Base-by-base conservation (phyloP, 208 protist species). In the Blechomonas ayalai region DNA sequence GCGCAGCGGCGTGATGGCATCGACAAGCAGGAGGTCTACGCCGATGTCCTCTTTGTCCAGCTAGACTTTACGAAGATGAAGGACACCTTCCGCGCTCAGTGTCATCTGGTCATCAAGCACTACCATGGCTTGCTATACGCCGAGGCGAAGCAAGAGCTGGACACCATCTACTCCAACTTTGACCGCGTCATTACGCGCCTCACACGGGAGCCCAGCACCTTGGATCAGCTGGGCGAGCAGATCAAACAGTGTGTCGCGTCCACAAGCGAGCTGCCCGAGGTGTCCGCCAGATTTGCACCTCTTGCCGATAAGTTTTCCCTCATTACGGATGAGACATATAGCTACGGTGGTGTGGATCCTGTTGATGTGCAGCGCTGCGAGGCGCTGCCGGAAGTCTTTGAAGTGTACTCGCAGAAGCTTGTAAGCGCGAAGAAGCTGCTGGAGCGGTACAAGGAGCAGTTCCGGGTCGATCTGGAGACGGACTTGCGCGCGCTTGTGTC, bases 41-140 rank as follows among this genome's bases (percentile, higher is more conserved):
- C 78, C 19, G 85, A 93, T 52, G 91, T 98, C 13, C 57, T 90
- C 33, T 99, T 98, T 71, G 43, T 99, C 29, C 78, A 95, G 54
- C 65, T 99, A 4, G 96, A 98, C 70, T 98, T 92, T 72, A 81
- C 79, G 25, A 86, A 83, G 45, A 95, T 99, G 73, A 98, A 99
- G 85, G 76, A 95, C 35, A 88, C 92, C 8, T 94, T 98, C 56
- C 73, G 96, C 13, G 60, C 65, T 32, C 96, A 98, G 62, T 98
- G 96, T 63, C 78, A 91, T 52, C 58, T 94, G 16, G 97, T 97
- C 63, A 95, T 98, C 66, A 83, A 78, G 53, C 86, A 96, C 68
- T 97, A 98, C 60, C 95, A 96, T 43, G 59, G 73, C 25, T 78
- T 98, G 0, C 82, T 99, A 4, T 96, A 98, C 74, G 65, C 67